Conservation (phyloP, 2,329 filamentous ascomycete genomes). For the Herpotrichia juniperi region DNA sequence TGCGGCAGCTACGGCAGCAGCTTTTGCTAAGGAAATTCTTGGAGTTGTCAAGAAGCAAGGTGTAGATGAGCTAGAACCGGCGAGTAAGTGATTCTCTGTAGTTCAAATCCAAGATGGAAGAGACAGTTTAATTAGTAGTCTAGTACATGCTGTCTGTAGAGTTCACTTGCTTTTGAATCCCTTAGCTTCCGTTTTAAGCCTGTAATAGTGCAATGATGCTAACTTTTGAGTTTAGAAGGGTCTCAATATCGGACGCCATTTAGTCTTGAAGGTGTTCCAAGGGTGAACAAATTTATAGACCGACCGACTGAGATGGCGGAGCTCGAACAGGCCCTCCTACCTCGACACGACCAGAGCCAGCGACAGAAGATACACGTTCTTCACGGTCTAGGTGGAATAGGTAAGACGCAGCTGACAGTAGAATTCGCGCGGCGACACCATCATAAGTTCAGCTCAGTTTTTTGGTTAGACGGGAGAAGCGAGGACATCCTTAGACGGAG, state of each 20-base stretch:
- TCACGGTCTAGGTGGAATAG: constrained; percentile 28
- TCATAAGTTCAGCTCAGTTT: constrained; percentile 22
- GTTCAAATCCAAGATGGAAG: too few relatives aligned
- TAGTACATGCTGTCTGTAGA: too few relatives aligned
- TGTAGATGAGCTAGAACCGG: too few relatives aligned
- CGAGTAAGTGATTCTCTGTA: too few relatives aligned
- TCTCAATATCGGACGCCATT: constrained; percentile 14
- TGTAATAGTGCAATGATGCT: too few relatives aligned
- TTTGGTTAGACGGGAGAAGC: constrained; percentile 27
- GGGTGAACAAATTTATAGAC: constrained; percentile 21
- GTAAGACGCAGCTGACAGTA: too few relatives aligned
- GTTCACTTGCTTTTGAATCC: too few relatives aligned
- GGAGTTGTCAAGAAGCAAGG: not conserved
- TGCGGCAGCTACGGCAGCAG: constrained; percentile 14
- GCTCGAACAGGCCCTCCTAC: constrained; percentile 21
- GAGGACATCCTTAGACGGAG: constrained; percentile 24
- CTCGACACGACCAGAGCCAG: constrained; percentile 3
- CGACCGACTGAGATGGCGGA: constrained; percentile 20
- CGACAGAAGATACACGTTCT: constrained; percentile 23
- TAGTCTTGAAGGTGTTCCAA: constrained; percentile 26
- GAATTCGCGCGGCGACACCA: constrained; percentile 27
- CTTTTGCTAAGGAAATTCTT: constrained; percentile 10
- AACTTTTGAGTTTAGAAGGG: too few relatives aligned
- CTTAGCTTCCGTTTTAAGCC: too few relatives aligned
- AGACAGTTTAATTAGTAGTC: too few relatives aligned